Conservation (phyloP, 495 filamentous ascomycete genomes). For the Glarea lozoyensis region DNA sequence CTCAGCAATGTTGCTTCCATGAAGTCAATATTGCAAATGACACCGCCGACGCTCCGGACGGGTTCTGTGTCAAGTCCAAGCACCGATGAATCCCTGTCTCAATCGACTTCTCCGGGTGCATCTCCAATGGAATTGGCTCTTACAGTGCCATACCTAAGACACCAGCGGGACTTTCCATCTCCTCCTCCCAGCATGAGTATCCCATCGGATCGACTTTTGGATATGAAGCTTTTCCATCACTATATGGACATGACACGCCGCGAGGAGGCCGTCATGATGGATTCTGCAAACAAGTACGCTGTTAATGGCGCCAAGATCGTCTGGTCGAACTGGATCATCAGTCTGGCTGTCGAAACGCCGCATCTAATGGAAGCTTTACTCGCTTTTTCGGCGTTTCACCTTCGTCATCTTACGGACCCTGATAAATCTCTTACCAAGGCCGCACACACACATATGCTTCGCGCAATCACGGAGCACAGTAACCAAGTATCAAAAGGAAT, state of each 20-base stretch:
- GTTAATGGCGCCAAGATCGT: not conserved
- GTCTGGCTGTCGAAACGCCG: not conserved
- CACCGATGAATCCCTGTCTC: too few species aligned
- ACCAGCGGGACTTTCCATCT: not conserved
- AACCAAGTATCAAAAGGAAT: not conserved
- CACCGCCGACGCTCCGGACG: not conserved
- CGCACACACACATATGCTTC: slow-evolving; percentile 2
- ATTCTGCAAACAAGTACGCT: too few species aligned
- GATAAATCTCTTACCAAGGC: not conserved
- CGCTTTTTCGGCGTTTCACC: slow-evolving; percentile 4
- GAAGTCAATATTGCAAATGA: not conserved
- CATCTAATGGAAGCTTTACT: slow-evolving; percentile 5
- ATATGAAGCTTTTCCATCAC: not conserved
- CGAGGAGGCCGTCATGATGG: not conserved
- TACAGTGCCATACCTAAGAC: not conserved
- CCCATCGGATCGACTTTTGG: not conserved
- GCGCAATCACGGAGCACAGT: slow-evolving; percentile 1
- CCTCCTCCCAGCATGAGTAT: not conserved
- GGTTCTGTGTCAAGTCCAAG: too few species aligned
- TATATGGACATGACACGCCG: slow-evolving; percentile 4
- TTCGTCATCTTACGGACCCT: not conserved
- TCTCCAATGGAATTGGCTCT: not conserved
- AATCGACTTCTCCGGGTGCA: too few species aligned
- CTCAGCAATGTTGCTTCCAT: not conserved
- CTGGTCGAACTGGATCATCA: not conserved